Evolutionary conservation across 225 moss, liverwort and hornwort species (phyloP), one percentile per base, ranked within the genome.

Genomic region (Antitrichia curtipendula): DNA sequence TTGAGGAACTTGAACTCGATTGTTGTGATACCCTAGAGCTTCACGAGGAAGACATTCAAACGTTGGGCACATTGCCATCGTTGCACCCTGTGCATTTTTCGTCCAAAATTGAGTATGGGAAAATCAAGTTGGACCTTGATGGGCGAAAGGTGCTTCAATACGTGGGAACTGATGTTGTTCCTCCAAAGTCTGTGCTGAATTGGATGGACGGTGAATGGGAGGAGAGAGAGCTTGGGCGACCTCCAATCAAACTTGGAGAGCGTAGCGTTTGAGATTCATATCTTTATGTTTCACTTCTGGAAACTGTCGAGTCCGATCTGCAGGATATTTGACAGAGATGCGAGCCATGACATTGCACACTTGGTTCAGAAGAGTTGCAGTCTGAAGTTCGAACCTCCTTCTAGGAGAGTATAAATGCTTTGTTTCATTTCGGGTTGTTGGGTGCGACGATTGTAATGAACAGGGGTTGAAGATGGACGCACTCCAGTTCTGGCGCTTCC

Each of bases 301-400:
- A 31, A 31, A 7, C 2, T 49, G 0, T 0, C 0, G 7, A 49
- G 19, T 49, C 31, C 0, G 0, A 16, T 72, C 3, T 28, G 1
- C 1, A 47, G 2, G 47, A 74, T 31, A 74, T 31, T 31, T 31
- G 74, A 31, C 2, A 1, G 49, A 19, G 49, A 19, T 31, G 31
- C 2, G 0, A 45, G 31, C 4, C 45, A 72, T 1, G 6, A 47
- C 72, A 47, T 49, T 11, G 0, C 45, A 47, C 18, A 31, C 11
- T 29, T 10, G 29, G 47, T 73, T 7, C 1, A 4, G 2, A 49
- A 7, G 7, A 45, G 8, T 45, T 45, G 45, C 45, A 6, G 45
- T 6, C 45, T 45, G 45, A 45, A 8, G 45, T n/a, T 45, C 7
- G 3, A 5, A 34, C 36, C 2, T 36, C 65, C 20, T 1, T 65